phyloP scores from a whole-genome alignment of 805 yeast genomes.

The Jamesozyma spencerorum region DNA sequence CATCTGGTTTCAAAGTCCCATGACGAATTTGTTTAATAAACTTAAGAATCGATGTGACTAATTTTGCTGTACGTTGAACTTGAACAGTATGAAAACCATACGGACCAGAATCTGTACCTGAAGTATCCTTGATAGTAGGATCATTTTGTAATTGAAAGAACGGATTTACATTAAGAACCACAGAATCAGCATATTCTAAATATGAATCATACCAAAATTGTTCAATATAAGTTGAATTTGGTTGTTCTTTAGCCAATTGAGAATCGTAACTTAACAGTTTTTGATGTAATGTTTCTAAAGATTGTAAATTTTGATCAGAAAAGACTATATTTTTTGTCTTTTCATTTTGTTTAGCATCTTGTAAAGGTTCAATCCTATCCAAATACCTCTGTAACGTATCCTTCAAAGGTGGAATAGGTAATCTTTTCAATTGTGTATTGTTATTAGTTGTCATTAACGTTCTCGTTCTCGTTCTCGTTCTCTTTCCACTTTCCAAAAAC shows the following conservation, averaged over 20 bases:
- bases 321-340: slow-evolving; percentile 45
- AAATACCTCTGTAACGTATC: slow-evolving; percentile 62
- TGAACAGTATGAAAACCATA: slow-evolving; percentile 38
- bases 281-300: slow-evolving; percentile 45
- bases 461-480: neutral
- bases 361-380: slow-evolving; percentile 66
- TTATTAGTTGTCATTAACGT: neutral
- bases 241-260: slow-evolving; percentile 50
- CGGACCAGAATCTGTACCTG: slow-evolving; percentile 20
- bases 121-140: slow-evolving; percentile 45
- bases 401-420: slow-evolving; percentile 72
- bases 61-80: slow-evolving; percentile 70
- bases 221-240: slow-evolving; percentile 74
- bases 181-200: slow-evolving; percentile 77
- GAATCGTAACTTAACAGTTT: slow-evolving; percentile 53
- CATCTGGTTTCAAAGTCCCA: slow-evolving; percentile 65
- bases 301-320: slow-evolving; percentile 16
- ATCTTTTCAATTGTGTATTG: slow-evolving; percentile 15
- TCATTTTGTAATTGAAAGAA: slow-evolving; percentile 86
- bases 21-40: slow-evolving; percentile 73
- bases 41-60: slow-evolving; percentile 67
- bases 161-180: slow-evolving; percentile 85
- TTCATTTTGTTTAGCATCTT: slow-evolving; percentile 60
- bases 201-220: slow-evolving; percentile 93
- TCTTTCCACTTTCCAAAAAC: neutral